Base-by-base conservation (phyloP, 192 early-diverging fungal species). In the Dimargaris xerosporica region DNA sequence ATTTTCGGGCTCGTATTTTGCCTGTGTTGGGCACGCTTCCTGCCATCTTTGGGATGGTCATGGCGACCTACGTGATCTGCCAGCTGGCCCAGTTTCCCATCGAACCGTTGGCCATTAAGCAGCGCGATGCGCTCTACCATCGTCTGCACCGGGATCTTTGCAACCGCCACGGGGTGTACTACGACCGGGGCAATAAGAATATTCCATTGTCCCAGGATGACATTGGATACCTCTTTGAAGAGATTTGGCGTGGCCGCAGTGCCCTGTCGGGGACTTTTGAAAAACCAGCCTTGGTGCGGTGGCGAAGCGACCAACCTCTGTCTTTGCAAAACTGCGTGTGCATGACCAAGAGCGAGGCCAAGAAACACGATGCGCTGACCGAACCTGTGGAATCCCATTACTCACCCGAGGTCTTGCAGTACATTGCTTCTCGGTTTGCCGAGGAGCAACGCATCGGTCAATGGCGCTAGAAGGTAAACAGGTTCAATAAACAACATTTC, bases 31-130 rank as follows among this genome's bases (percentile, higher is more conserved):
- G 90, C 44, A 94, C 95, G 0, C 73, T 99, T 55, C 96, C 96
- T 0, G 90, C 91, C 19, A 84, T 96, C 65, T 99, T 99, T 76
- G 96, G 94, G 45, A 89, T 86, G 67, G 77, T 88, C 12, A 87
- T 96, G 78, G 94, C 89, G 13, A 87, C 90, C 0, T 85, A 92
- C 67, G 87, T 94, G 6, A 77, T 91, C 44, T 80, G 81, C 19
- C 74, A 72, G 62, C 71, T 88, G 54, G 78, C 82, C 7, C 72
- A 68, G 12, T 84, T 80, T 67, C 82, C 81, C 15, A 79, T 82
- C 1, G 82, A 89, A 45, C 88, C 88, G 1, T 67, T 91, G 30
- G 73, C 85, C 0, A 77, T 86, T 70, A 91, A 91, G 59, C 69
- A 78, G 34, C 85, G 91, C 23, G 80, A 89, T 26, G 78, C 81